A percentile compares a stretch with the other conserved stretches of the same genome.
phyloP scores from a whole-genome alignment of 306 rosid genomes.

The Vigna radiata region DNA sequence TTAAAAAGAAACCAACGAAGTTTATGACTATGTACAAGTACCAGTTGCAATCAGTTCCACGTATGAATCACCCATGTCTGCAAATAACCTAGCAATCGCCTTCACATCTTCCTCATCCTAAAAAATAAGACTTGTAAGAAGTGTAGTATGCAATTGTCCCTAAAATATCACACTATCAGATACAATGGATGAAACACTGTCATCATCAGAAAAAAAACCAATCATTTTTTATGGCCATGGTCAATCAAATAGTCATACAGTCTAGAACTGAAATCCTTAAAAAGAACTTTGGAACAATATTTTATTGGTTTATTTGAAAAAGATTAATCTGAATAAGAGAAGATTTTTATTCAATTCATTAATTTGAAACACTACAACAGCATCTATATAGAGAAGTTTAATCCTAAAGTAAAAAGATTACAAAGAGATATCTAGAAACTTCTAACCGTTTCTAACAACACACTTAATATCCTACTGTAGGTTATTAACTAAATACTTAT shows the following conservation, averaged over 20 bases:
- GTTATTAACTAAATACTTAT: too few relatives aligned
- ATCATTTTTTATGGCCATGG: constrained; percentile 25
- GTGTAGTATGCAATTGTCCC: constrained; percentile 20
- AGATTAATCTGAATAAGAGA: too few relatives aligned
- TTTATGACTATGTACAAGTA: constrained; percentile 39
- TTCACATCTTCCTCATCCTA: constrained; percentile 99
- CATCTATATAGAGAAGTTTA: too few relatives aligned
- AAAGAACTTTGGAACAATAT: neutral
- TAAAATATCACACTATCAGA: neutral
- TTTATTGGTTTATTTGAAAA: neutral
- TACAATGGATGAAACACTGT: neutral
- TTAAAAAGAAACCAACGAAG: constrained; percentile 15
- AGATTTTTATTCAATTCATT: too few relatives aligned
- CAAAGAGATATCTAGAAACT: too few relatives aligned
- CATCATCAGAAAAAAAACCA: neutral
- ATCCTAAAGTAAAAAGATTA: too few relatives aligned
- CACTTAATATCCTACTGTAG: too few relatives aligned
- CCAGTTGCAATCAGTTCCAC: constrained; percentile 95
- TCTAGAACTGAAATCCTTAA: constrained; percentile 16
- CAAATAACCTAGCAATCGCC: constrained; percentile 97
- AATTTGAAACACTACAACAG: too few relatives aligned
- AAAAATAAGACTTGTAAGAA: constrained; percentile 28
- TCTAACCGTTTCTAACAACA: too few relatives aligned
- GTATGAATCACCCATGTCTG: constrained; percentile 99
- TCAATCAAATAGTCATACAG: constrained; percentile 22